Conservation (phyloP, 2,329 filamentous ascomycete genomes). For the Penicillium sp. region DNA sequence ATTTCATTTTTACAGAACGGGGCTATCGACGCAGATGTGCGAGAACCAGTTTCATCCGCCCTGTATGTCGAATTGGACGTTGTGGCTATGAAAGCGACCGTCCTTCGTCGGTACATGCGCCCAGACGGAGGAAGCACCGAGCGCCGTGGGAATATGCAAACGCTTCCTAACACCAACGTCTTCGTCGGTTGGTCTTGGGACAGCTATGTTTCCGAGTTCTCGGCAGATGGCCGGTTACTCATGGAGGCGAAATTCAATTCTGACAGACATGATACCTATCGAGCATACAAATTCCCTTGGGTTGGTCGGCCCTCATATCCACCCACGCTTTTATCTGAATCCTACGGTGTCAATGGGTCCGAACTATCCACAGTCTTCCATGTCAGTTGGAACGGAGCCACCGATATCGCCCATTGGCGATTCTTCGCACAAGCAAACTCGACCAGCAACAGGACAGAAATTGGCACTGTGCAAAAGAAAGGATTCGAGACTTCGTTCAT, state of each 20-base stretch:
- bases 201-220: constrained; percentile 7
- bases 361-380: constrained; percentile 28
- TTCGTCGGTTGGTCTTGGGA: constrained; percentile 1
- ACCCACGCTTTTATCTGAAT: constrained; percentile 7
- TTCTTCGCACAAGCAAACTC: constrained; percentile 25
- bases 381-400: constrained; percentile 51
- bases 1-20: constrained; percentile 30
- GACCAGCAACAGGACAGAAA: constrained; percentile 2
- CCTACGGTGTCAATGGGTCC: constrained; percentile 14
- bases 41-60: constrained; percentile 2
- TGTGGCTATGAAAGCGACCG: constrained; percentile 6
- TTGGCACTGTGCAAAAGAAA: constrained; percentile 3
- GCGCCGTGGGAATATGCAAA: constrained; percentile 8
- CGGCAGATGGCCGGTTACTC: constrained; percentile 2
- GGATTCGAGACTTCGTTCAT: constrained; percentile 10
- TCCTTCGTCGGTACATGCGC: constrained; percentile 3
- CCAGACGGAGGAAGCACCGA: constrained; percentile 7
- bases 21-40: neutral
- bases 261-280: constrained; percentile 2
- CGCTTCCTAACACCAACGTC: constrained; percentile 4
- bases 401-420: constrained; percentile 44
- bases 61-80: constrained; percentile 4
- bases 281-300: constrained; percentile 11
- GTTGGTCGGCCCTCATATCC: constrained; percentile 4
- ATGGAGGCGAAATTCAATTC: constrained; percentile 11